Conservation (phyloP, 192 early-diverging fungal genomes). For the Linnemannia schmuckeri region DNA sequence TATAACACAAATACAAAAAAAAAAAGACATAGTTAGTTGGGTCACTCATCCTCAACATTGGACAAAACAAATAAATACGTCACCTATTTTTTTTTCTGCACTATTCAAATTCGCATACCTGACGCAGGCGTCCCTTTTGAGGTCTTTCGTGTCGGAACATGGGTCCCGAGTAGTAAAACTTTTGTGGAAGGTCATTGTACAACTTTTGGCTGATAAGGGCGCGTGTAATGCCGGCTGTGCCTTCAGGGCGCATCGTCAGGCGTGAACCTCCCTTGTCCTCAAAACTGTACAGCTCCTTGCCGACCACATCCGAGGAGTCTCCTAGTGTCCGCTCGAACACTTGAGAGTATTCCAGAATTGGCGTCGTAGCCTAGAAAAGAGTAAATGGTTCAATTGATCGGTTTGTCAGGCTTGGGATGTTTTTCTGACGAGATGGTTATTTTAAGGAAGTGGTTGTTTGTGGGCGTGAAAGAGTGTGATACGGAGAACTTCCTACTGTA, state of each 20-base stretch:
- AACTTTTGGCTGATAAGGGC: constrained; percentile 63
- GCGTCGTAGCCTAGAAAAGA: constrained; percentile 65
- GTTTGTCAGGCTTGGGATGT: not conserved
- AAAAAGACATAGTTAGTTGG: not conserved
- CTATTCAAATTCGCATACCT: constrained; percentile 28
- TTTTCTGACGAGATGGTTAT: not conserved
- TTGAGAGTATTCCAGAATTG: constrained; percentile 74
- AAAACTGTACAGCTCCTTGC: constrained; percentile 79
- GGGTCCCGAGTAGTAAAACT: constrained; percentile 72
- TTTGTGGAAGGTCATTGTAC: constrained; percentile 59
- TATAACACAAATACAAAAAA: not conserved
- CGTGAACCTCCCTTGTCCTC: constrained; percentile 66
- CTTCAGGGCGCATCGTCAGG: constrained; percentile 78
- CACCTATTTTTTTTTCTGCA: not conserved
- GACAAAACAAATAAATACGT: not conserved
- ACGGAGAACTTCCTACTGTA: not conserved
- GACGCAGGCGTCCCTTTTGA: constrained; percentile 75
- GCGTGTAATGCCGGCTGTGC: constrained; percentile 69
- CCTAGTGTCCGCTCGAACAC: constrained; percentile 75
- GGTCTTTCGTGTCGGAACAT: constrained; percentile 83
- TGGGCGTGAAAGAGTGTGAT: not conserved
- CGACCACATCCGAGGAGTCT: constrained; percentile 72
- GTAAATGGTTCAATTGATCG: not conserved
- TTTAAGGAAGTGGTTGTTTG: not conserved
- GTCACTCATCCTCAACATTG: not conserved